Conservation (phyloP, 306 rosid genomes). For the Abrus precatorius region DNA sequence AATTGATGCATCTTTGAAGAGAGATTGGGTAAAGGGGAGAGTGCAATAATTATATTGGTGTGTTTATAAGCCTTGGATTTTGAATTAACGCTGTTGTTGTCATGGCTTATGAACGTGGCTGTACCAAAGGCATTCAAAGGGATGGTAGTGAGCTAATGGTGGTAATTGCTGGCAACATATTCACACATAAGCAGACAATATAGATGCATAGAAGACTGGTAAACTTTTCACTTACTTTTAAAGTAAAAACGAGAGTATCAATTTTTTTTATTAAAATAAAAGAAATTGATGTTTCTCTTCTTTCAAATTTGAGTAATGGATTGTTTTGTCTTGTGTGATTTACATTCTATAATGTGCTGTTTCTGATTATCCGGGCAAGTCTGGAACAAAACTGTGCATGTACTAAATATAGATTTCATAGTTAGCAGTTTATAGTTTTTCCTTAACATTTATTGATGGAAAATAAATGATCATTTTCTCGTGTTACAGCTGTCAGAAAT, state of each 20-base stretch:
- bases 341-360: background rate
- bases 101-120: conserved; percentile 11
- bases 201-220: background rate
- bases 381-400: background rate
- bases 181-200: background rate
- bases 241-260: conserved; percentile 5
- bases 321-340: conserved; percentile 10
- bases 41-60: background rate
- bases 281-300: conserved; percentile 2
- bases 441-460: background rate
- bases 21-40: background rate
- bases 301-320: conserved; percentile 12
- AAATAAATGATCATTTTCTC: background rate
- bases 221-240: background rate
- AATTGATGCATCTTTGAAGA: background rate
- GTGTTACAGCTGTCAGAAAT: conserved; percentile 75
- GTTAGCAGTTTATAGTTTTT: background rate
- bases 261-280: background rate
- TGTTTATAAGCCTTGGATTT: background rate
- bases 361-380: background rate
- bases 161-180: conserved; percentile 1
- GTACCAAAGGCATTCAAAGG: background rate
- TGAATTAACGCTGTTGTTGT: background rate
- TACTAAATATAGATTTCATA: background rate
- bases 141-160: conserved; percentile 23